Evolutionary conservation across 108 stramenopile species (phyloP).

Genomic region (Skeletonema marinoi): DNA sequence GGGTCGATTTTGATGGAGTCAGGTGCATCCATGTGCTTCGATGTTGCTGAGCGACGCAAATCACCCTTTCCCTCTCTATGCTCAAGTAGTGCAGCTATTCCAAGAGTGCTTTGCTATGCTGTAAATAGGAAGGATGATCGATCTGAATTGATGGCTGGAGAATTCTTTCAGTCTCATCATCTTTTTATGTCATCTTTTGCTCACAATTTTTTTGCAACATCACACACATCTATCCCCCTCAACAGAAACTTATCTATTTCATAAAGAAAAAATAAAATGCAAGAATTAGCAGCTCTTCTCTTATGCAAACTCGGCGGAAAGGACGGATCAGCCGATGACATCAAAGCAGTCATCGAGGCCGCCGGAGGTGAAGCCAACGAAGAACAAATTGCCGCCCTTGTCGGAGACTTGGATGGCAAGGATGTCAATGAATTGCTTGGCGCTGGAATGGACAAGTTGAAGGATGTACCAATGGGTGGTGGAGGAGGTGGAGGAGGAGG

Average conservation of each 20-base stretch:
- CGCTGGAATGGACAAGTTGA: conserved; percentile 86
- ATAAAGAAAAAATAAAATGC: conserved; percentile 52
- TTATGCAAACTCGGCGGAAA: conserved; percentile 87
- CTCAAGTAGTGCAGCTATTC: neutral
- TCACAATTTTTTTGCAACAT: neutral
- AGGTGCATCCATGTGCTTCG: neutral
- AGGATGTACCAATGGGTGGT: conserved; percentile 93
- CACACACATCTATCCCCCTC: neutral
- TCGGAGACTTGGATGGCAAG: conserved; percentile 85
- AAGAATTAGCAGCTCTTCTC: conserved; percentile 83
- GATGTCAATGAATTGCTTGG: conserved; percentile 81
- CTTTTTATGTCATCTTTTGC: neutral
- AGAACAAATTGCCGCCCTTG: conserved; percentile 63
- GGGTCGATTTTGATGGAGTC: neutral
- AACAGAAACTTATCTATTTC: neutral
- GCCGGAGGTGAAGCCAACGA: conserved; percentile 79
- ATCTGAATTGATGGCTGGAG: too few relatives aligned
- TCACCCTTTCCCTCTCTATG: neutral
- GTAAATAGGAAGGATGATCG: too few relatives aligned
- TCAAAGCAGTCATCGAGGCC: conserved; percentile 83
- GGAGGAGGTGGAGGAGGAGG: conserved; percentile 81
- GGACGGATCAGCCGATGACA: conserved; percentile 78
- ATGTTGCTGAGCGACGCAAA: neutral
- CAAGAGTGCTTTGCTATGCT: too few relatives aligned
- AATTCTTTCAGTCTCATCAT: too few relatives aligned